Percentiles rank a stretch among this genome's conserved stretches.
Evolutionary conservation across 2,329 filamentous ascomycete genomes (phyloP).

Genomic region (Nemania abortiva): DNA sequence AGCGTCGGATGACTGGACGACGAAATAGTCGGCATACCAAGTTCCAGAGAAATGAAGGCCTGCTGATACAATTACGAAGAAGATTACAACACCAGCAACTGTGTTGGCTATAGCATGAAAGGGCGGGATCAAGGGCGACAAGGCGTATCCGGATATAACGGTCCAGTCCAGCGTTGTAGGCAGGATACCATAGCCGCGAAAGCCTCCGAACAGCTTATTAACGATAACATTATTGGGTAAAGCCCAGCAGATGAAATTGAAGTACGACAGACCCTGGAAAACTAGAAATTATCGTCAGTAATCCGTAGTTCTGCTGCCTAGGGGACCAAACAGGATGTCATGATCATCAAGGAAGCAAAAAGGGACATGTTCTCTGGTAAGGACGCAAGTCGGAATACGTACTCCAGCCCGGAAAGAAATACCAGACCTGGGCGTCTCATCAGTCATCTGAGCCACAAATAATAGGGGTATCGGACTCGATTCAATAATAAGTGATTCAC

Average conservation of each 20-base stretch:
- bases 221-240: conserved; percentile 70
- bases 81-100: conserved; percentile 65
- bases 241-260: conserved; percentile 61
- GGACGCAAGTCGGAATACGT: conserved; percentile 7
- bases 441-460: conserved; percentile 4
- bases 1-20: conserved; percentile 69
- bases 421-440: conserved; percentile 59
- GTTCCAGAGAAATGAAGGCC: conserved; percentile 69
- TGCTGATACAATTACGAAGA: conserved; percentile 68
- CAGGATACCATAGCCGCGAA: conserved; percentile 70
- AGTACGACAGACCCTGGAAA: conserved; percentile 57
- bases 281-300: conserved; percentile 40
- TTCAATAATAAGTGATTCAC: not conserved
- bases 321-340: not conserved
- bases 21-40: conserved; percentile 71
- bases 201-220: conserved; percentile 75
- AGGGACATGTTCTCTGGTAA: not conserved
- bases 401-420: conserved; percentile 64
- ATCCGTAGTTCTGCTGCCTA: not conserved
- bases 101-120: conserved; percentile 72
- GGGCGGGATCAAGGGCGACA: conserved; percentile 69
- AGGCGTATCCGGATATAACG: conserved; percentile 67
- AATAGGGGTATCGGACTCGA: not conserved
- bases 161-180: conserved; percentile 77
- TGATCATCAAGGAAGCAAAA: not conserved